Evolutionary conservation across 2,329 filamentous ascomycete species (phyloP), one percentile per base, ranked within the genome.

Genomic region (Grosmannia clavigera): DNA sequence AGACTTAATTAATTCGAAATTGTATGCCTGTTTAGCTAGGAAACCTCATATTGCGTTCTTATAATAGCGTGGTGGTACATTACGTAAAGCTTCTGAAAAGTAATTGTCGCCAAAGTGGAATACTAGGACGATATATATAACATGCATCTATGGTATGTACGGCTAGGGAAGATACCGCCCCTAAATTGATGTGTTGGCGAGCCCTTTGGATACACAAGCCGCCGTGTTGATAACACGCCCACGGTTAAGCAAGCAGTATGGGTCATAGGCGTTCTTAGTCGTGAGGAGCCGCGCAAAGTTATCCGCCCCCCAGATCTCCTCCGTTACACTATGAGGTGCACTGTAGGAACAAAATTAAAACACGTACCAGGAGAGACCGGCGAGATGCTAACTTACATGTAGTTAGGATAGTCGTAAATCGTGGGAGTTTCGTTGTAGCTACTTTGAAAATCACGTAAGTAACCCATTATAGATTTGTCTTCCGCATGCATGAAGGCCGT

Each of bases 401-500:
- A 58, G 16, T 58, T 58, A 5, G 57, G 57, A n/a, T 58, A 58
- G 57, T 58, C 57, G 25, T 58, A 58, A 22, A 53, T 58, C 16
- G 57, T 22, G 2, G 48, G 5, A 12, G 57, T 53, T 10, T 40
- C 14, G 31, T 16, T 33, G 46, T 58, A 58, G 35, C 48, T 25
- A 22, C 40, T 43, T 40, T 58, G 57, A 27, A 58, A 58, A n/a
- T 40, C 48, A 5, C 57, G 57, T 11, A 58, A 31, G 10, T 52
- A 52, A 10, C 57, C 48, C 57, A 58, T 58, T 19, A 58, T 22
- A 7, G n/a, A 16, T 31, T 43, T 27, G 33, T 58, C 57, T 35
- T 58, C n/a, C n/a, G 19, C 57, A 25, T 58, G 57, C 57, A 58
- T 58, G 22, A 53, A 58, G 22, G 57, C 57, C 48, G 57, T 58